These are phyloP conservation scores for Holtermanniella nyarrowii DNA, from an alignment of 768 basidiomycete species.

Conservation along the genomic window DNA sequence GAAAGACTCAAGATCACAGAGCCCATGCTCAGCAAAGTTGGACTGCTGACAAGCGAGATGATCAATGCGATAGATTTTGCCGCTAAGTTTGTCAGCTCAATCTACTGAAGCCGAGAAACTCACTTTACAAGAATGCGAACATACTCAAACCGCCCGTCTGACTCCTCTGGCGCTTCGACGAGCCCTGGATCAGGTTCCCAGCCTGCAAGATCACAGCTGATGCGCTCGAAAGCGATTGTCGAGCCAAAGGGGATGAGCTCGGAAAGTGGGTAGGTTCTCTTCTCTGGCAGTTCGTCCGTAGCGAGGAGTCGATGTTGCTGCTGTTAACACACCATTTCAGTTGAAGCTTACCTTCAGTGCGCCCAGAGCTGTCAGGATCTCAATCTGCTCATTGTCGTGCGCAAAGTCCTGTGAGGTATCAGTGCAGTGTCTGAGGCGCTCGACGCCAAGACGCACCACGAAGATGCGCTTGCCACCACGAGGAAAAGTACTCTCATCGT, in stretches of 20 bases:
- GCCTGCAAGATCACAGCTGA: conserved; percentile 43
- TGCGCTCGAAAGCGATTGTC: conserved; percentile 59
- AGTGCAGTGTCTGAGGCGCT: conserved; percentile 29
- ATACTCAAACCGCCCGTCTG: conserved; percentile 43
- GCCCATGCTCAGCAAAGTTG: conserved; percentile 43
- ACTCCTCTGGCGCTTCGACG: conserved; percentile 1
- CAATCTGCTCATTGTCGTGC: conserved; percentile 76
- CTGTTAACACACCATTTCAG: conserved; percentile 2
- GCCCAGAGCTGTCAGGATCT: conserved; percentile 60
- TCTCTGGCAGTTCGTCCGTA: conserved; percentile 10
- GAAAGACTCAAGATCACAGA: conserved; percentile 59
- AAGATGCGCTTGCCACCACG: conserved; percentile 34
- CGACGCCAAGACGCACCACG: conserved; percentile 16
- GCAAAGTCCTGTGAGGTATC: conserved; percentile 60
- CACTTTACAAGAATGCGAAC: conserved; percentile 66
- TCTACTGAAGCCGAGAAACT: conserved; percentile 1
- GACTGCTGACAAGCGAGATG: conserved; percentile 29
- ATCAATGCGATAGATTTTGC: conserved; percentile 24
- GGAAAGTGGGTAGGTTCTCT: conserved; percentile 20
- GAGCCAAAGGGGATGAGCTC: conserved; percentile 64
- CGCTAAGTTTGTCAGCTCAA: conserved; percentile 25
- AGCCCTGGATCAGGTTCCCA: conserved; percentile 36
- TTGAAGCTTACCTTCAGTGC: conserved; percentile 42
- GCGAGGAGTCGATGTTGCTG: conserved; percentile 21
- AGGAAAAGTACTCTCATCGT: conserved; percentile 59